Conservation (phyloP, 78 protist genomes). For the Dictyostelium brefeldianum region DNA sequence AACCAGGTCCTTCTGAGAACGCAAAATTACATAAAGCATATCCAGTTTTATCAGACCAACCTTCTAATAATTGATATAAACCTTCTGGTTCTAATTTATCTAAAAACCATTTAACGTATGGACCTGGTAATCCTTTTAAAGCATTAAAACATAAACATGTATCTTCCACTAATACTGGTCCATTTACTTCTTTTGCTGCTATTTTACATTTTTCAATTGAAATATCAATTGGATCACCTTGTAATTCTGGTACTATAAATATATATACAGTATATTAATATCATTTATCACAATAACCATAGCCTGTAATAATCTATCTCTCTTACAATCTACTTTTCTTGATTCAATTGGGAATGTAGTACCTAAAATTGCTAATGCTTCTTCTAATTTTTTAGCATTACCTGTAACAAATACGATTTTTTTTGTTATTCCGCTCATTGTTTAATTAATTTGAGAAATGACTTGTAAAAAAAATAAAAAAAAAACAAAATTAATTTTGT, state of each 20-base stretch:
- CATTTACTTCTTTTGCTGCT: conserved; percentile 90
- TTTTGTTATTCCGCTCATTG: not conserved
- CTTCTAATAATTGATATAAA: conserved; percentile 92
- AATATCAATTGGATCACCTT: conserved; percentile 96
- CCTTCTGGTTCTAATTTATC: conserved; percentile 95
- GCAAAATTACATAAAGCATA: conserved; percentile 97
- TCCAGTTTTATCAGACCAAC: conserved; percentile 93
- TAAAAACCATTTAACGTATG: conserved; percentile 97
- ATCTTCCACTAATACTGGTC: conserved; percentile 97
- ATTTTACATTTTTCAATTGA: conserved; percentile 88
- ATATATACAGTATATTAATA: too few species aligned
- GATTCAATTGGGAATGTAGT: conserved; percentile 22
- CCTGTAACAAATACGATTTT: conserved; percentile 89
- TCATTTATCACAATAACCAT: too few species aligned
- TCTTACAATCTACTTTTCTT: conserved; percentile 89
- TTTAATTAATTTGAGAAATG: not conserved
- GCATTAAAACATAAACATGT: conserved; percentile 98
- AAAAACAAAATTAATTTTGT: not conserved
- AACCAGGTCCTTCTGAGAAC: conserved; percentile 88
- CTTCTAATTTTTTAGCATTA: conserved; percentile 95
- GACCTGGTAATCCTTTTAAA: conserved; percentile 97
- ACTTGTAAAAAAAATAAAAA: not conserved
- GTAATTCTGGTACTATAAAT: conserved; percentile 97
- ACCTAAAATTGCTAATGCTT: conserved; percentile 90
- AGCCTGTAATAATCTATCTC: too few species aligned